A percentile compares a stretch with the other conserved stretches of the same genome.
phyloP scores from a whole-genome alignment of 139 green algal species.

The Micractinium conductrix region DNA sequence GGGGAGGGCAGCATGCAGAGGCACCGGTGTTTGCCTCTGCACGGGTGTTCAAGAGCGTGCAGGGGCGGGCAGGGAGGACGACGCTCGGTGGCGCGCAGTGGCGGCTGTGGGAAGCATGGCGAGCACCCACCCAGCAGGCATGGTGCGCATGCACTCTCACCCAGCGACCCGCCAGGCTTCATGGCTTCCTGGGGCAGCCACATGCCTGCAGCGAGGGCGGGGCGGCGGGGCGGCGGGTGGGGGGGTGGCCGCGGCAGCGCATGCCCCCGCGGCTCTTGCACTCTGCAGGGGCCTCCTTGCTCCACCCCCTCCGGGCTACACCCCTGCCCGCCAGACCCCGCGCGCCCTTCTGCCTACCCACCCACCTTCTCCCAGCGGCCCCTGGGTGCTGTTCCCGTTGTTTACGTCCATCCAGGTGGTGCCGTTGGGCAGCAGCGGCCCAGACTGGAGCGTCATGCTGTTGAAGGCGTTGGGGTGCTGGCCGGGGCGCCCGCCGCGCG shows the following conservation, averaged over 20 bases:
- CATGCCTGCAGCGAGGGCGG: neutral
- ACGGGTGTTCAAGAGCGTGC: too few relatives aligned
- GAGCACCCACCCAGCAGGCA: neutral
- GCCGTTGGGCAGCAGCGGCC: slow-evolving; percentile 17
- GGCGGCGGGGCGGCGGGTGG: neutral
- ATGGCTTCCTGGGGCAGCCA: neutral
- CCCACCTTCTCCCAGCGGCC: neutral
- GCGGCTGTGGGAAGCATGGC: too few relatives aligned
- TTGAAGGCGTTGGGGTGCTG: slow-evolving; percentile 7
- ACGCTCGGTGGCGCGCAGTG: too few relatives aligned
- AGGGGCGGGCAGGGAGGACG: too few relatives aligned
- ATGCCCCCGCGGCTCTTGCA: too few relatives aligned
- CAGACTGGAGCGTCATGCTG: slow-evolving; percentile 7
- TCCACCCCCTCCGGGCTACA: too few relatives aligned
- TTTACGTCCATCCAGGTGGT: neutral
- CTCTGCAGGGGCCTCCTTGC: too few relatives aligned
- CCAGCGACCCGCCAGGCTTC: neutral
- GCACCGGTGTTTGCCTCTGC: neutral
- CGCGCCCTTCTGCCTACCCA: too few relatives aligned
- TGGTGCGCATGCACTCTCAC: neutral
- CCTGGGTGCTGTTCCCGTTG: neutral
- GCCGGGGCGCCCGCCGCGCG: neutral
- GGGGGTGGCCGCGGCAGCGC: too few relatives aligned
- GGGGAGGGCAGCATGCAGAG: neutral
- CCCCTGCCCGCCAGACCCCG: too few relatives aligned